A percentile compares a stretch with the other conserved stretches of the same genome.
phyloP scores from a whole-genome alignment of 306 rosid species.

The Cucurbita argyrosperma region DNA sequence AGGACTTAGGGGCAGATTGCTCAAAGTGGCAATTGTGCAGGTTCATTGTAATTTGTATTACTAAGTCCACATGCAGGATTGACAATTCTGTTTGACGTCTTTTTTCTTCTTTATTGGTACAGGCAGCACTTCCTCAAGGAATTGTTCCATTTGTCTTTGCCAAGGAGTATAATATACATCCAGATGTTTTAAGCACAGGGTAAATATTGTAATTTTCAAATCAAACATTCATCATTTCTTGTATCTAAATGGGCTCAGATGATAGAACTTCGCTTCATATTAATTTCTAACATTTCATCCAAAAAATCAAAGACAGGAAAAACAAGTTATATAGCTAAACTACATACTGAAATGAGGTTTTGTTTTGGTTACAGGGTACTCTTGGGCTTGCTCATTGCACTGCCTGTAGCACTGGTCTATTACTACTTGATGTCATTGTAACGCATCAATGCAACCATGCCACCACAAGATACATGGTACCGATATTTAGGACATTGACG shows the following conservation, averaged over 20 bases:
- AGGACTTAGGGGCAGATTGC: conserved; percentile 43
- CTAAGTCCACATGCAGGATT: not conserved
- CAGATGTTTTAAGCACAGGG: conserved; percentile 82
- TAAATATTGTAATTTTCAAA: conserved; percentile 12
- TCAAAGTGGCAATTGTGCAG: conserved; percentile 72
- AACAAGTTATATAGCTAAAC: not conserved
- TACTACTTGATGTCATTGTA: conserved; percentile 56
- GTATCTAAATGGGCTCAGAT: not conserved
- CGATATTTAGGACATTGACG: not conserved
- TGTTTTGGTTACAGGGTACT: conserved; percentile 52
- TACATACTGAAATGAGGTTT: conserved; percentile 12
- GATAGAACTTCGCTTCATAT: not conserved
- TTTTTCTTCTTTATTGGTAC: conserved; percentile 9
- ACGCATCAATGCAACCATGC: conserved; percentile 2
- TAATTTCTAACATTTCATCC: not conserved
- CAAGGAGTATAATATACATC: conserved; percentile 69
- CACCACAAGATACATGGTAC: not conserved
- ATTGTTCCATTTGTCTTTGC: conserved; percentile 95
- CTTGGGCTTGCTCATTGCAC: conserved; percentile 74
- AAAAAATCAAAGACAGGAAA: not conserved
- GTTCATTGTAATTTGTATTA: conserved; percentile 11
- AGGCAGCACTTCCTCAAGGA: conserved; percentile 98
- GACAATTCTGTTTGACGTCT: not conserved
- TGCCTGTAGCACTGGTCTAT: conserved; percentile 73
- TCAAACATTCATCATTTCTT: not conserved